Percentiles rank a stretch among this genome's conserved stretches.
phyloP scores from a whole-genome alignment of 352 stramenopile species.

The Globisporangium cylindrosporum region DNA sequence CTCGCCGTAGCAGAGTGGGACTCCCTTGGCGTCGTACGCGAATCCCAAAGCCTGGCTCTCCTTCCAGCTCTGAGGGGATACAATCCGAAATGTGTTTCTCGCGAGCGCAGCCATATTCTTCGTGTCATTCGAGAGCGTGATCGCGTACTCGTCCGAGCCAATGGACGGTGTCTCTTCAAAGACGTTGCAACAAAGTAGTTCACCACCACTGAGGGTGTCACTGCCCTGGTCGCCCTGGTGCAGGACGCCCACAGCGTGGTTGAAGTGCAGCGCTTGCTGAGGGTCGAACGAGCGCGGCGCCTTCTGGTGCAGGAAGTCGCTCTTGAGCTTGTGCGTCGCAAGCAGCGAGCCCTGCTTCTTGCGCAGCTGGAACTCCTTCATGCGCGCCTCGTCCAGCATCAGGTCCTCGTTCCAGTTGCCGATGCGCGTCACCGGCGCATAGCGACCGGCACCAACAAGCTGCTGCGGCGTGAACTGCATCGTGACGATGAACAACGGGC shows the following conservation, averaged over 20 bases:
- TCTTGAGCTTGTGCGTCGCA: slow-evolving; percentile 76
- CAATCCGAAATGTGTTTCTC: slow-evolving; percentile 67
- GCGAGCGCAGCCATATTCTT: slow-evolving; percentile 24
- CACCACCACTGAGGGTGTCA: no score
- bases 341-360: slow-evolving; percentile 80
- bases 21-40: slow-evolving; percentile 16
- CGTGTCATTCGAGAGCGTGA: slow-evolving; percentile 29
- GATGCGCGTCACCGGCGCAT: slow-evolving; percentile 76
- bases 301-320: slow-evolving; percentile 68
- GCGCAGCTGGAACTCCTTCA: slow-evolving; percentile 82
- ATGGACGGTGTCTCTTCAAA: slow-evolving; percentile 83
- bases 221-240: slow-evolving; percentile 46
- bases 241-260: slow-evolving; percentile 52
- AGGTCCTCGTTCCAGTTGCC: slow-evolving; percentile 91
- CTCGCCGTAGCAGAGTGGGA: slow-evolving; percentile 69
- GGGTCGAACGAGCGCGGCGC: slow-evolving; percentile 52
- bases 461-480: slow-evolving; percentile 92
- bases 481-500: not conserved
- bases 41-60: slow-evolving; percentile 29
- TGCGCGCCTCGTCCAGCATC: slow-evolving; percentile 83
- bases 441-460: slow-evolving; percentile 78
- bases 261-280: slow-evolving; percentile 37
- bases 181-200: slow-evolving; percentile 63
- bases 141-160: slow-evolving; percentile 71
- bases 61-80: slow-evolving; percentile 47